A percentile compares a stretch with the other conserved stretches of the same genome.
Conservation (phyloP, 192 early-diverging fungal genomes). For the Backusella westeae region DNA sequence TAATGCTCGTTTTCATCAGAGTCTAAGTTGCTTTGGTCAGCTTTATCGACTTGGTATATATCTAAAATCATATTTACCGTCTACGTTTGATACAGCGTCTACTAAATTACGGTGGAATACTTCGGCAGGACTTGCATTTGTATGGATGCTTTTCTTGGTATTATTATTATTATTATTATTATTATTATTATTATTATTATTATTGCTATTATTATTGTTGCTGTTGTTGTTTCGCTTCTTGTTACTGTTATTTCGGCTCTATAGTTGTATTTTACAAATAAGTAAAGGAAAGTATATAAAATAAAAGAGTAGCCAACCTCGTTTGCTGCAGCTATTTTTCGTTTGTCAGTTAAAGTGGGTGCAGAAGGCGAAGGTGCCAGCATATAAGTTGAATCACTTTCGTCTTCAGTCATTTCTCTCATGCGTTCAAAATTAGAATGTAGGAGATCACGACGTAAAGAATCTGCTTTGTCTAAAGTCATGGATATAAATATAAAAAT, state of each 20-base stretch:
- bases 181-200: neutral
- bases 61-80: slow-evolving; percentile 14
- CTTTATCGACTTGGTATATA: neutral
- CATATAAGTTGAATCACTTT: neutral
- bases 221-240: neutral
- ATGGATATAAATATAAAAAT: neutral
- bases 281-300: neutral
- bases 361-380: neutral
- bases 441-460: slow-evolving; percentile 21
- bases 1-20: slow-evolving; percentile 39
- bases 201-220: neutral
- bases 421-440: slow-evolving; percentile 22
- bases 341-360: neutral
- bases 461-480: slow-evolving; percentile 12
- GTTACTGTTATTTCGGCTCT: neutral
- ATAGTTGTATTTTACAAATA: neutral
- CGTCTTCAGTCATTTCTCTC: neutral
- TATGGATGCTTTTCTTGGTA: neutral
- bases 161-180: neutral
- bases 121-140: slow-evolving; percentile 24
- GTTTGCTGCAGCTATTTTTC: neutral
- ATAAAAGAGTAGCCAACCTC: neutral
- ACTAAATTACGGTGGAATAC: slow-evolving; percentile 31
- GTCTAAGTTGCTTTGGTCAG: slow-evolving; percentile 14
- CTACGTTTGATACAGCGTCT: slow-evolving; percentile 33